These are phyloP conservation scores for Noccaea bulbosa DNA, from an alignment of 345 rosid species.

Conservation along the genomic window DNA sequence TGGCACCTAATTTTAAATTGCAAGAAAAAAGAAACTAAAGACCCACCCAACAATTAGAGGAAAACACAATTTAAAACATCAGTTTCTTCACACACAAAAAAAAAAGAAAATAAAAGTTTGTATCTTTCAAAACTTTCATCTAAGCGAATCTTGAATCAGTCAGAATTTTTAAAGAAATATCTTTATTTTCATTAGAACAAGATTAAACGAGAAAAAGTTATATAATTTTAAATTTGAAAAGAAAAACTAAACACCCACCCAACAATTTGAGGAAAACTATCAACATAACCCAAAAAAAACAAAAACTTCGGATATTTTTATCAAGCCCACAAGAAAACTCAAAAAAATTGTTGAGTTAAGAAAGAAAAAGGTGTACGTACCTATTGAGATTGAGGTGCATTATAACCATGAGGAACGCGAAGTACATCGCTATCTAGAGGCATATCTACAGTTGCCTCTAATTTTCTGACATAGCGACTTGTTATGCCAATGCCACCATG, in stretches of 20 bases:
- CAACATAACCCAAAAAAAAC: background rate
- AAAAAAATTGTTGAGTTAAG: background rate
- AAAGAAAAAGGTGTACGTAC: conserved; percentile 37
- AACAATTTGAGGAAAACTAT: background rate
- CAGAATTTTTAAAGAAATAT: background rate
- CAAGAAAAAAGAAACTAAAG: no score
- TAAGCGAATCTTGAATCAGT: background rate
- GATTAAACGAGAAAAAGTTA: background rate
- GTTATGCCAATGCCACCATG: conserved; percentile 74
- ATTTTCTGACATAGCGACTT: conserved; percentile 59
- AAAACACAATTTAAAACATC: conserved; percentile 13
- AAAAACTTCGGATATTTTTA: background rate
- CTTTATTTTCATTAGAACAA: background rate
- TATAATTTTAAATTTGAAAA: no score
- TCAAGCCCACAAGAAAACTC: background rate
- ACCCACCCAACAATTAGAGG: no score
- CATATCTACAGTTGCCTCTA: conserved; percentile 63
- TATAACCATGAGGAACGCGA: conserved; percentile 65
- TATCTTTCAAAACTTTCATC: background rate
- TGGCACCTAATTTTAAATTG: background rate
- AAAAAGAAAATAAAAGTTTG: background rate
- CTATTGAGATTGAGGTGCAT: conserved; percentile 97
- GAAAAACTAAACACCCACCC: no score
- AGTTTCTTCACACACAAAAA: no score
- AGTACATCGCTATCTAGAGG: conserved; percentile 82